Conservation (phyloP, 108 stramenopile species). For the Schizochytrium sp. region DNA sequence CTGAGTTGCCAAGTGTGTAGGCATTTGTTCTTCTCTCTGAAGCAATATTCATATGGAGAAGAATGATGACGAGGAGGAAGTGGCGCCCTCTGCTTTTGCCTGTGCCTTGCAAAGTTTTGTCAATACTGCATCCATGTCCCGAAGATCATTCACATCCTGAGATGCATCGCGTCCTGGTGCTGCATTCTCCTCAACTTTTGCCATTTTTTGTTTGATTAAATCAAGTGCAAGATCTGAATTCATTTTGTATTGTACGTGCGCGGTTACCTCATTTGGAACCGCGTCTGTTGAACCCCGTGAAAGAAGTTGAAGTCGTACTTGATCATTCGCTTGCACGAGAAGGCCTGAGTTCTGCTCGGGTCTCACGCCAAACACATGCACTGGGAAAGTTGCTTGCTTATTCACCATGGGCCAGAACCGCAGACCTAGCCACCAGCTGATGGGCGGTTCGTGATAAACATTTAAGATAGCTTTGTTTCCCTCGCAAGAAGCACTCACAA, state of each 20-base stretch:
- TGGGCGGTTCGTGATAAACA: slow-evolving; percentile 1
- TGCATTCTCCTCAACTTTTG: not conserved
- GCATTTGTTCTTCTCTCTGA: not conserved
- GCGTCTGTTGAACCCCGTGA: not conserved
- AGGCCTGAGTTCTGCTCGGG: not conserved
- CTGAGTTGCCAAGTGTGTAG: not conserved
- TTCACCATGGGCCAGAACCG: slow-evolving; percentile 5
- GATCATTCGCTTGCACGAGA: not conserved
- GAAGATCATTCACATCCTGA: not conserved
- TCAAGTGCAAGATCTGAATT: not conserved
- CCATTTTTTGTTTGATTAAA: not conserved
- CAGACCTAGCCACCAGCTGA: slow-evolving; percentile 34
- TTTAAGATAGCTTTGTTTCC: not conserved
- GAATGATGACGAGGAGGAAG: too few species aligned
- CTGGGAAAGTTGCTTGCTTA: not conserved
- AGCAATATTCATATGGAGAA: not conserved
- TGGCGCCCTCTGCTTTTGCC: not conserved
- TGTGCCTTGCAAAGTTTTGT: not conserved
- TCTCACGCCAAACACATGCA: slow-evolving; percentile 17
- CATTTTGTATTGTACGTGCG: not conserved
- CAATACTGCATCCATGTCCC: slow-evolving; percentile 9
- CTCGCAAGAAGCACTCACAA: not conserved
- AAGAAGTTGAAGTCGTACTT: not conserved
- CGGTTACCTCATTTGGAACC: not conserved
- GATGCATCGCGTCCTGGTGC: slow-evolving; percentile 25